Conservation (phyloP, 108 stramenopile species). For the Cyclotella kingstonii region DNA sequence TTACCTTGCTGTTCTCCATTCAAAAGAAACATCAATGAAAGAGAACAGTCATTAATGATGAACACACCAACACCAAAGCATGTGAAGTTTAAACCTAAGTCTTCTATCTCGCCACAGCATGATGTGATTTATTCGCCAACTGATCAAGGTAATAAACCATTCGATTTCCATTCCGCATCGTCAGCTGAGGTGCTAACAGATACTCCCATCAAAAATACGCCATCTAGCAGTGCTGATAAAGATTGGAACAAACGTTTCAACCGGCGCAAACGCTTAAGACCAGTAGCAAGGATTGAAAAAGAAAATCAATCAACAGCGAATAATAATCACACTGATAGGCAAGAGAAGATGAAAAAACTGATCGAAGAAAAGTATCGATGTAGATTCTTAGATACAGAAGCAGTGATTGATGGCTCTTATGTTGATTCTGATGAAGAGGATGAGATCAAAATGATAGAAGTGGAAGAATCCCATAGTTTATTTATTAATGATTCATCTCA, state of each 20-base stretch:
- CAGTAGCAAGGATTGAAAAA: conserved; percentile 10
- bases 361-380: conserved; percentile 33
- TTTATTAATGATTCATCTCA: conserved; percentile 87
- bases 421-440: conserved; percentile 64
- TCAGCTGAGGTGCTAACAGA: not conserved
- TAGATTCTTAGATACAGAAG: conserved; percentile 60
- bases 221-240: not conserved
- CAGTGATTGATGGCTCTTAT: conserved; percentile 42
- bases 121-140: conserved; percentile 9
- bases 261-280: conserved; percentile 31
- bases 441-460: conserved; percentile 53
- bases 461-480: conserved; percentile 61
- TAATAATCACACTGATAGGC: conserved; percentile 1
- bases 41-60: not conserved
- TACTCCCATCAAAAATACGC: conserved; percentile 4
- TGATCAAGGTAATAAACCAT: not conserved
- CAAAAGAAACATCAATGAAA: conserved; percentile 3
- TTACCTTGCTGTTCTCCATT: not conserved
- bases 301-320: conserved; percentile 8
- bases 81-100: not conserved
- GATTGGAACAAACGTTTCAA: not conserved
- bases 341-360: conserved; percentile 30
- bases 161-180: too few relatives aligned
- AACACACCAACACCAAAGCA: conserved; percentile 5
- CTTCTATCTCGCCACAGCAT: not conserved